A percentile compares a stretch with the other conserved stretches of the same genome.
Conservation (phyloP, 768 basidiomycete species). For the Tremella mesenterica region DNA sequence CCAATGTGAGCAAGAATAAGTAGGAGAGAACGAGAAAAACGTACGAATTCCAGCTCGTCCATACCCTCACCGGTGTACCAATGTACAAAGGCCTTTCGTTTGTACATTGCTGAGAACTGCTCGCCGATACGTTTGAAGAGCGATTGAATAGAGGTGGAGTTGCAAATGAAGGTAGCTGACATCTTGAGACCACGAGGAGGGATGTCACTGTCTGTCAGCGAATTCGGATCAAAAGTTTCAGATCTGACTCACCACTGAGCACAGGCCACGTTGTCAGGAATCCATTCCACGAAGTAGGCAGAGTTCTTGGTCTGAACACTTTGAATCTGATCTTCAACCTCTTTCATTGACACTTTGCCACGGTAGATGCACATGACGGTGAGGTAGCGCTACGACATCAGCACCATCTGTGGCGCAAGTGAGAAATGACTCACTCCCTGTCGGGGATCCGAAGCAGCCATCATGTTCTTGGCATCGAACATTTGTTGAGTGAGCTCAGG, state of each 20-base stretch:
- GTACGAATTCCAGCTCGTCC: constrained; percentile 53
- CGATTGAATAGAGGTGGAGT: constrained; percentile 94
- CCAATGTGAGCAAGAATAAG: constrained; percentile 43
- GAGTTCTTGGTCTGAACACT: constrained; percentile 94
- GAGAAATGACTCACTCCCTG: constrained; percentile 53
- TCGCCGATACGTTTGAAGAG: constrained; percentile 98
- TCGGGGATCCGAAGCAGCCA: constrained; percentile 77
- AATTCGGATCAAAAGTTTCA: neutral
- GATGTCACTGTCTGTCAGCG: constrained; percentile 55
- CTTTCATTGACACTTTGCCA: constrained; percentile 99
- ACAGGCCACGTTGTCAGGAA: constrained; percentile 96
- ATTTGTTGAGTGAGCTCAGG: constrained; percentile 97
- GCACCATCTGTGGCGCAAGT: neutral
- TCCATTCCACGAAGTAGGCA: constrained; percentile 98
- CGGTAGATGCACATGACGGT: constrained; percentile 98
- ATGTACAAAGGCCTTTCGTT: constrained; percentile 67
- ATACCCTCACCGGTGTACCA: constrained; percentile 99
- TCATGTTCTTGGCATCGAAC: constrained; percentile 94
- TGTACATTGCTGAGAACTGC: constrained; percentile 97
- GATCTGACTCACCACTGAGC: constrained; percentile 62
- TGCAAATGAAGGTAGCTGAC: constrained; percentile 95
- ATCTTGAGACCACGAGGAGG: constrained; percentile 91
- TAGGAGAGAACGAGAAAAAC: neutral
- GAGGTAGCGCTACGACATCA: constrained; percentile 60
- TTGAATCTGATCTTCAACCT: constrained; percentile 98